Conservation (phyloP, 139 green algal species). For the Micractinium sp. region DNA sequence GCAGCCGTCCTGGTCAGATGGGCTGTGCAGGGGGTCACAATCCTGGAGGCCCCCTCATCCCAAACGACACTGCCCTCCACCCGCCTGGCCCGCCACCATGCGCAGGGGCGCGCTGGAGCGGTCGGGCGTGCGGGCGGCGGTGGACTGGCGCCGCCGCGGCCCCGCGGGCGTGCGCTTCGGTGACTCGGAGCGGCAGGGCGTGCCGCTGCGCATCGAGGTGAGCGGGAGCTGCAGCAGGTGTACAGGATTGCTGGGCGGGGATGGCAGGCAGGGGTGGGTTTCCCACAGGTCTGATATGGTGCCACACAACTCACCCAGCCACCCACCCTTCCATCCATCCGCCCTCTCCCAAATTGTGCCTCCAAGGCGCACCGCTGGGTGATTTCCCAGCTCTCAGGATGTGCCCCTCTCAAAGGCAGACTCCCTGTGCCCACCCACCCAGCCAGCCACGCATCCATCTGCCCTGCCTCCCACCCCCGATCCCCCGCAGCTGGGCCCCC, state of each 20-base stretch:
- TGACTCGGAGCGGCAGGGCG: constrained; percentile 91
- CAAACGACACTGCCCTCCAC: too few relatives aligned
- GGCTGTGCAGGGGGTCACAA: too few relatives aligned
- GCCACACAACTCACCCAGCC: background rate
- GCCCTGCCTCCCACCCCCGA: too few relatives aligned
- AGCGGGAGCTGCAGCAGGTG: background rate
- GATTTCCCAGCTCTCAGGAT: too few relatives aligned
- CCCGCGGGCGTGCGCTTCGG: constrained; percentile 94
- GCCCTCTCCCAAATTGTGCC: too few relatives aligned
- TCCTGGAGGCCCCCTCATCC: too few relatives aligned
- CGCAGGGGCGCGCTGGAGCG: constrained; percentile 30
- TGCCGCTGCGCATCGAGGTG: constrained; percentile 82
- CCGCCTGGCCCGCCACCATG: background rate
- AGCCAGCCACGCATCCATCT: background rate
- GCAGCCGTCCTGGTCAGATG: too few relatives aligned
- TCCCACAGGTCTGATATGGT: background rate
- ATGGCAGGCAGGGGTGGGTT: too few relatives aligned
- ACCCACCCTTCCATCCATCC: too few relatives aligned
- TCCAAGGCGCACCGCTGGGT: too few relatives aligned
- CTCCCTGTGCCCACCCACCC: background rate
- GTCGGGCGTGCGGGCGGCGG: constrained; percentile 79
- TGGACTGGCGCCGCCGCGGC: constrained; percentile 78
- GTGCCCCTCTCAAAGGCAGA: too few relatives aligned
- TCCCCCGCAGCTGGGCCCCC: constrained; percentile 64
- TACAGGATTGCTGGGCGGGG: background rate